Percentiles rank a stretch among this genome's conserved stretches.
phyloP scores from a whole-genome alignment of 495 filamentous ascomycete species.

The Aspergillus cristatus region DNA sequence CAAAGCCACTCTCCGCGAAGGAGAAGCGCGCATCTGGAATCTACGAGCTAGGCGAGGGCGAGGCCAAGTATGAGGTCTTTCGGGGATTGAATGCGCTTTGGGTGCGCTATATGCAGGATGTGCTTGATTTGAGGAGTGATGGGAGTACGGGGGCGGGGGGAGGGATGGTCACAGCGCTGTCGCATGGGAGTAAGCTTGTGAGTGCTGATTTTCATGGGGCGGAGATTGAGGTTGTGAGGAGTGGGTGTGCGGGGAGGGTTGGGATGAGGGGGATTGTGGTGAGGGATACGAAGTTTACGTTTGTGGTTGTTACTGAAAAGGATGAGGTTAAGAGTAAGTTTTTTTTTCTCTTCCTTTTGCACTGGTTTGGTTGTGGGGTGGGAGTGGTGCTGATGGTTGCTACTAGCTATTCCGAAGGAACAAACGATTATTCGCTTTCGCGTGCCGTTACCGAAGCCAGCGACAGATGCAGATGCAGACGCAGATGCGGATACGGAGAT shows the following conservation, averaged over 20 bases:
- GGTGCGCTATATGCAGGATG: conserved; percentile 72
- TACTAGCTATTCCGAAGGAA: conserved; percentile 70
- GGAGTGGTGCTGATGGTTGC: conserved; percentile 2
- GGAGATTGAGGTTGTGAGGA: conserved; percentile 71
- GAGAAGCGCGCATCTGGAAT: conserved; percentile 65
- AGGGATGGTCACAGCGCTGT: conserved; percentile 38
- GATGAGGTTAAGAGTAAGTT: conserved; percentile 53
- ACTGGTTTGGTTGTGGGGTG: background rate
- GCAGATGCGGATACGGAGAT: conserved; percentile 2
- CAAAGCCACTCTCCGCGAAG: conserved; percentile 68
- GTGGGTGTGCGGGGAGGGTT: conserved; percentile 69
- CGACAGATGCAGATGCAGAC: conserved; percentile 5
- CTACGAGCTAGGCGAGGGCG: conserved; percentile 59
- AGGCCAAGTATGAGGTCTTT: conserved; percentile 68
- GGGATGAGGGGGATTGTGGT: conserved; percentile 80
- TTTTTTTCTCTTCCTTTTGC: conserved; percentile 6
- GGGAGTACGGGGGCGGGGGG: conserved; percentile 22
- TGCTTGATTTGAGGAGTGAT: conserved; percentile 42
- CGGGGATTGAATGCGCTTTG: conserved; percentile 69
- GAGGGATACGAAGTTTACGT: conserved; percentile 76
- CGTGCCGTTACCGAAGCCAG: conserved; percentile 41
- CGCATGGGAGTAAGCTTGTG: conserved; percentile 56
- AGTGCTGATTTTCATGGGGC: conserved; percentile 90
- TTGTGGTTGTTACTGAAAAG: conserved; percentile 66
- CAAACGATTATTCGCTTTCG: conserved; percentile 75